Base-by-base conservation (phyloP, 371 early-diverging fungal species). In the Rozella allomycis region DNA sequence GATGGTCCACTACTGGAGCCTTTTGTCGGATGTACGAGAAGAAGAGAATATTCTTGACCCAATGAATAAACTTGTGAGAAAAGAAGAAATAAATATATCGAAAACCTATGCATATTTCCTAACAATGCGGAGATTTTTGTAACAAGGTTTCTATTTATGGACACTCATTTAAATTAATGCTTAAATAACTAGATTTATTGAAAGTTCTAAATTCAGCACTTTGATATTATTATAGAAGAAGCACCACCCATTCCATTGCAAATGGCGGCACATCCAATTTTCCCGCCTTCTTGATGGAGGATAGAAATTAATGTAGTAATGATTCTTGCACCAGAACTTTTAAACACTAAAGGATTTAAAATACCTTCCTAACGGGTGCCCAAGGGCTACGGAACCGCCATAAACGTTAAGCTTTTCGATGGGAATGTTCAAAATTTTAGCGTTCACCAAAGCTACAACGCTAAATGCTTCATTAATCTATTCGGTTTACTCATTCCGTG, bases 401-500 rank as follows among this genome's bases (percentile, higher is more conserved):
- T 68, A 68, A 20, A 79, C 62, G 42, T 97, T 97, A 42, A 93
- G 72, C 38, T 79, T 79, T 13, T 70, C 70, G 5, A 49, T 41
- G 30, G 49, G 47, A 23, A 94, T 53, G 21, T 58, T 64, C 35
- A 94, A 51, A 7, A 79, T 55, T 54, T 77, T 72, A 43, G 59
- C 56, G 58, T 93, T 93, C 40, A 84, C 90, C 25, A 85, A 60
- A 1, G 78, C 84, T 13, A 93, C 96, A 4, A 82, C 86, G 1
- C 83, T 70, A 59, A 94, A 97, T 10, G 97, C 97, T 60, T 97
- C 97, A 57, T 97, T 97, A 55, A 97, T 70, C 61, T 97, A n/a
- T n/a, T n/a, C 86, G 40, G 68, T 72, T 42, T 59, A 82, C 17
- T 68, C 78, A 20, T 84, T 72, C 31, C 66, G 47, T 32, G 61